Evolutionary conservation across 73 alveolate species (phyloP), one percentile per base, ranked within the genome.

Genomic region (Urostyla sp.): DNA sequence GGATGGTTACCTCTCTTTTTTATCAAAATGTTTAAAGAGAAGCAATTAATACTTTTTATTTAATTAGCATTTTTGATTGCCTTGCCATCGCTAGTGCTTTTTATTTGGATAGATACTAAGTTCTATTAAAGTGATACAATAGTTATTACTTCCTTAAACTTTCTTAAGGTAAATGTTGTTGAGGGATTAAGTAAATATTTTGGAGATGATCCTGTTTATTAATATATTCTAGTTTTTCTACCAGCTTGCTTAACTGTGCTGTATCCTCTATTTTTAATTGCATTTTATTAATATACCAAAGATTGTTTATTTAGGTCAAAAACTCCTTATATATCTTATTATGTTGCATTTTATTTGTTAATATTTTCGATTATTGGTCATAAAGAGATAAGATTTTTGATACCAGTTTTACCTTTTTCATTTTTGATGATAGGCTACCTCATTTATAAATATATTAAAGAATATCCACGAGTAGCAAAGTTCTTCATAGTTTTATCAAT

Each of bases 1-100:
- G 82, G 82, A 16, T 83, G 91, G 91, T 18, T 72, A 6, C 82
- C 82, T 31, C 76, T 78, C 1, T 37, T 83, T 32, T 26, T 56
- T 11, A 66, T 27, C 24, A 83, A 83, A 28, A 54, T 83, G 23
- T 0, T 83, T 20, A 31, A 38, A 26, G 55, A 72, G 16, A 59
- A 48, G 16, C n/a, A 75, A 0, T 56, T 83, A 21, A 30, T 21
- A 0, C 43, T 76, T n/a, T 72, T 60, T 32, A 0, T 57, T 0
- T 13, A 18, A 16, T 36, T 76, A 37, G 87, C 76, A 8, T 21
- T 83, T 38, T 4, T 63, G 10, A 67, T 73, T 4, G 86, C 80
- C 1, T n/a, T 83, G 24, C 91, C 91, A 0, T 20, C 58, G 10
- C 24, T 83, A 15, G 67, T 21, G 5, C 28, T 83, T 11, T 46